Conservation (phyloP, 306 rosid species). For the Medicago truncatula region DNA sequence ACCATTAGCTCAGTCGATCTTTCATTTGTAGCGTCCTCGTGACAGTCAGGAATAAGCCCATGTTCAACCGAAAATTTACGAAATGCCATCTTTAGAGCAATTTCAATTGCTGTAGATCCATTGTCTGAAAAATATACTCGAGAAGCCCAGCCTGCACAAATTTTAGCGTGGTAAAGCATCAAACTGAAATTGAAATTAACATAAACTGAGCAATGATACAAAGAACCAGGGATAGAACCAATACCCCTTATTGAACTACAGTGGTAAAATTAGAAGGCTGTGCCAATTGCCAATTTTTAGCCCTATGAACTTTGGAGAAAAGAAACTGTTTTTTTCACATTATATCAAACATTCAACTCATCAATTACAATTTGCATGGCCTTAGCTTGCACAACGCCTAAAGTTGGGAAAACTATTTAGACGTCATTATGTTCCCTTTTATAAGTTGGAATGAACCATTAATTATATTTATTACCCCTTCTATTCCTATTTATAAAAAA, state of each 20-base stretch:
- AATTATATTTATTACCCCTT: neutral
- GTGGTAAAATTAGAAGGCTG: neutral
- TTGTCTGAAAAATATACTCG: constrained; percentile 87
- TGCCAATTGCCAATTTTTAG: neutral
- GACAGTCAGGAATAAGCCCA: constrained; percentile 57
- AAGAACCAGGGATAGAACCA: neutral
- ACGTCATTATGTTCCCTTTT: neutral
- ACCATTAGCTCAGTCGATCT: constrained; percentile 71
- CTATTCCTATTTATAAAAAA: neutral
- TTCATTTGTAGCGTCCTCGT: constrained; percentile 49
- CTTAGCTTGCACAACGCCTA: neutral
- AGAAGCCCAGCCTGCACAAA: constrained; percentile 87
- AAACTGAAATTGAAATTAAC: constrained; percentile 32
- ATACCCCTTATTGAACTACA: neutral
- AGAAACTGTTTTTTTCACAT: neutral
- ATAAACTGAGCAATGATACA: constrained; percentile 22
- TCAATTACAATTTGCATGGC: neutral
- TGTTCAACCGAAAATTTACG: constrained; percentile 82
- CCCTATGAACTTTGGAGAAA: neutral
- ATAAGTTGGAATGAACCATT: neutral
- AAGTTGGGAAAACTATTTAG: neutral
- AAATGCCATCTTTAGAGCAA: constrained; percentile 98
- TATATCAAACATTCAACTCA: neutral
- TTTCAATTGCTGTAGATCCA: constrained; percentile 97
- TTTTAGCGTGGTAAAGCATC: constrained; percentile 20